Evolutionary conservation across 2,329 filamentous ascomycete species (phyloP).

Genomic region (Hirsutella minnesotensis): DNA sequence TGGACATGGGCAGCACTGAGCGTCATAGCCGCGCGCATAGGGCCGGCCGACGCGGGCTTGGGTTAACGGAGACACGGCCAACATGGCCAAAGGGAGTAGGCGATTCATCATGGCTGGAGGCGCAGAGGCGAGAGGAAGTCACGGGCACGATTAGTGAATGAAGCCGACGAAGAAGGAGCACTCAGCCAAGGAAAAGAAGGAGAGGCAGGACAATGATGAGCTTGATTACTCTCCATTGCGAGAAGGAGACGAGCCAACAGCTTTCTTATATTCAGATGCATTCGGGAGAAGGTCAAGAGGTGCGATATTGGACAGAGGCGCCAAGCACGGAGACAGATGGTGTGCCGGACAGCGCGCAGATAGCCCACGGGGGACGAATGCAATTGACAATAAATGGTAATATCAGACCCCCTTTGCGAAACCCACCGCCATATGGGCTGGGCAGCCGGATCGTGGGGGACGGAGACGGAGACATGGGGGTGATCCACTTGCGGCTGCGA

Average conservation of each 20-base stretch:
- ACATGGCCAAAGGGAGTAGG: constrained; percentile 11
- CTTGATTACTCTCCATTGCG: constrained; percentile 2
- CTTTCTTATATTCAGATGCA: constrained; percentile 3
- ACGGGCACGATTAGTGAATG: neutral
- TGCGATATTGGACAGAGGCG: neutral
- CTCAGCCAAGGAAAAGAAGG: neutral
- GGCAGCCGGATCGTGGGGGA: no score
- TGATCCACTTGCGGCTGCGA: no score
- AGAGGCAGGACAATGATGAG: constrained; percentile 1
- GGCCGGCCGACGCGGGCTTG: constrained; percentile 14
- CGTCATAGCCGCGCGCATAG: constrained; percentile 7
- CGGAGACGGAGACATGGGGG: no score
- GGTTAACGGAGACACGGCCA: constrained; percentile 14
- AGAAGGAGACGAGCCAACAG: neutral
- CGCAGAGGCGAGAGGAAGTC: neutral
- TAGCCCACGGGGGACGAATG: no score
- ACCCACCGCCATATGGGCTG: no score
- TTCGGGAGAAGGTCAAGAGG: neutral
- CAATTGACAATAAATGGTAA: no score
- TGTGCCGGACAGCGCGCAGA: no score
- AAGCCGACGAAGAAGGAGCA: neutral
- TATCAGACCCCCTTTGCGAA: no score
- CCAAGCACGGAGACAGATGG: neutral
- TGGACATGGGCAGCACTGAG: constrained; percentile 19
- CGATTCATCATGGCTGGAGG: constrained; percentile 11